Evolutionary conservation across 2,329 filamentous ascomycete species (phyloP), one percentile per base, ranked within the genome.

Genomic region (Alternaria atra): DNA sequence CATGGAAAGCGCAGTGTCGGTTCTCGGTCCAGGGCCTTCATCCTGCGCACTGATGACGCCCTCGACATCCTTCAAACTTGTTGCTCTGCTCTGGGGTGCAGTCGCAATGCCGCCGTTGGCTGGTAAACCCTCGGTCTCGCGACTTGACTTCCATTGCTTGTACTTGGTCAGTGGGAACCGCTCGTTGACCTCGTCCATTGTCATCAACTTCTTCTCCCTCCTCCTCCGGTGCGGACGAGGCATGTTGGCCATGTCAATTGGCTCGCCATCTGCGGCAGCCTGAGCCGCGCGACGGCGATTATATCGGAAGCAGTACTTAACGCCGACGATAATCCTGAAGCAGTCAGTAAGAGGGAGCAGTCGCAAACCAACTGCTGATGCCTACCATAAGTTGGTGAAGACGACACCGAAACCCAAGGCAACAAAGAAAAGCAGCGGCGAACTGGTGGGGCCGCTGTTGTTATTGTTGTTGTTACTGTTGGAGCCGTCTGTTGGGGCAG

Each of bases 241-340:
- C 86, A 98, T 93, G 58, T 90, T 87, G 60, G 94, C 87, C 66
- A 99, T 84, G 64, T 93, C 93, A 73, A 99, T 96, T 15, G 91
- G 92, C 65, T 97, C 94, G 63, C 81, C 81, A 68, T 94, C 91
- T 67, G 91, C 83, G 81, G 86, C 82, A 71, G 92, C 89, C 73
- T 93, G 82, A 63, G 90, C 89, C 52, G 95, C 90, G 76, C 96
- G 96, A 60, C 95, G 90, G 70, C 95, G 94, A 80, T 98, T 98
- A 80, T 99, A 98, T 71, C 95, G 88, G 81, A 99, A 99, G 82
- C 95, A 99, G 80, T 99, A 99, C 82, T 99, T 99, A 63, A 99
- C 95, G 70, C 95, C 95, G 63, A 99, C 95, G 72, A 99, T 99
- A 73, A 99, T 99, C 95, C 95, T 99, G 63, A 59, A 17, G 30